Evolutionary conservation across 805 yeast species (phyloP).

Genomic region (Lipomyces spencermartinsiae): DNA sequence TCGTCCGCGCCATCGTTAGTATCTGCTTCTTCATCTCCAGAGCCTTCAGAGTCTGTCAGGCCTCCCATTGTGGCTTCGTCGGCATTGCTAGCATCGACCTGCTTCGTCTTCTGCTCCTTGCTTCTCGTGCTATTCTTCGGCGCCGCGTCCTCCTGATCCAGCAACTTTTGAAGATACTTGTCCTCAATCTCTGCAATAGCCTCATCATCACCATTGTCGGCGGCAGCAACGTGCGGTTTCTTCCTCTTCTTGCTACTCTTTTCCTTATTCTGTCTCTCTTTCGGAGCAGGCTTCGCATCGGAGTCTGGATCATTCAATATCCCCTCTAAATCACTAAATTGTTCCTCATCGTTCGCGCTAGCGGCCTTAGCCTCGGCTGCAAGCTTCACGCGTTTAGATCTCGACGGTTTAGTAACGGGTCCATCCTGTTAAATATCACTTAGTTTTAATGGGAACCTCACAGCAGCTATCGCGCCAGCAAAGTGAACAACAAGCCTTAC

Average conservation of each 20-base stretch:
- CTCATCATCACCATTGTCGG: conserved; percentile 26
- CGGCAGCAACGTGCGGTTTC: conserved; percentile 30
- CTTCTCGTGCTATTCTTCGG: conserved; percentile 3
- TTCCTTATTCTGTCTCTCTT: conserved; percentile 22
- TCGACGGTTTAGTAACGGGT: conserved; percentile 23
- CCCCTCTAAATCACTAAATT: conserved; percentile 5
- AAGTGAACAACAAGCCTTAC: conserved; percentile 19
- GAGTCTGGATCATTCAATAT: conserved; percentile 10
- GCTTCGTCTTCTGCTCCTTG: conserved; percentile 9
- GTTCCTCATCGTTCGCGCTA: neutral
- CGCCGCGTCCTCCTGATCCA: conserved; percentile 24
- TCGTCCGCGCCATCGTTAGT: conserved; percentile 40
- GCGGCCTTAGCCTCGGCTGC: conserved; percentile 11
- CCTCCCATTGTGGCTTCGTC: conserved; percentile 36
- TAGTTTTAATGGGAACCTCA: neutral
- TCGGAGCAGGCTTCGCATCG: conserved; percentile 15
- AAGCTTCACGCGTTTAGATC: conserved; percentile 20
- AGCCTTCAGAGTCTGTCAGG: conserved; percentile 40
- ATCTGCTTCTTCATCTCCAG: conserved; percentile 38
- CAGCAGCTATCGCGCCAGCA: neutral
- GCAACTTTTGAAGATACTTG: conserved; percentile 23
- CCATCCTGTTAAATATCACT: conserved; percentile 8
- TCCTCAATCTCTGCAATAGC: conserved; percentile 24
- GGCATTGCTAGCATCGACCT: conserved; percentile 43
- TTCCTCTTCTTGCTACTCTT: conserved; percentile 30